A percentile compares a stretch with the other conserved stretches of the same genome.
Evolutionary conservation across 164 flowering plant species (phyloP).

Genomic region (Pachysandra terminalis): DNA sequence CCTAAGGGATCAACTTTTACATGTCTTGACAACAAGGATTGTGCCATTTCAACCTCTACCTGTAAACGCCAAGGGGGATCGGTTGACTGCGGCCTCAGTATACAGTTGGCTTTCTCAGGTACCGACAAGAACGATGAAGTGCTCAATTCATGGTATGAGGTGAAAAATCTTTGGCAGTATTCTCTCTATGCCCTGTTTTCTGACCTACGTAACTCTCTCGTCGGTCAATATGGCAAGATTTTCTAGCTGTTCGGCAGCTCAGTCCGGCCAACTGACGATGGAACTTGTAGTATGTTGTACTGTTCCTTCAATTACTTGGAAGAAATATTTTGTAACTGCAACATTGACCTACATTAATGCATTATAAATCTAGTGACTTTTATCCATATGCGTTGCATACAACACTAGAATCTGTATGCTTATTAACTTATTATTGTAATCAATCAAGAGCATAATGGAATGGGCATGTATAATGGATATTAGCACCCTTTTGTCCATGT

Average conservation of each 20-base stretch:
- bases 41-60: slow-evolving; percentile 40
- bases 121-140: slow-evolving; percentile 56
- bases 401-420: too few relatives aligned
- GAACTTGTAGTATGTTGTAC: not conserved
- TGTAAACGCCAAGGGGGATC: slow-evolving; percentile 49
- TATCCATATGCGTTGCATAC: too few relatives aligned
- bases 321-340: too few relatives aligned
- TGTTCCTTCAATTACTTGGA: too few relatives aligned
- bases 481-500: too few relatives aligned
- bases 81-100: slow-evolving; percentile 43
- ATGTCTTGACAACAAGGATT: slow-evolving; percentile 48
- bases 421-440: too few relatives aligned
- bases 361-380: too few relatives aligned
- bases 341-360: too few relatives aligned
- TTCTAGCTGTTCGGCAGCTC: slow-evolving; percentile 1
- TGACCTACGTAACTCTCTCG: slow-evolving; percentile 29
- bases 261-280: not conserved
- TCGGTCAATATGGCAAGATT: slow-evolving; percentile 9
- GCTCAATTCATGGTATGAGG: slow-evolving; percentile 82
- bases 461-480: too few relatives aligned
- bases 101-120: slow-evolving; percentile 74
- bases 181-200: slow-evolving; percentile 54
- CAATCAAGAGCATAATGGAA: too few relatives aligned
- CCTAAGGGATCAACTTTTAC: slow-evolving; percentile 20
- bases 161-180: slow-evolving; percentile 50